A percentile compares a stretch with the other conserved stretches of the same genome.
phyloP scores from a whole-genome alignment of 148 eudicot species.

The Persicaria maculosa region DNA sequence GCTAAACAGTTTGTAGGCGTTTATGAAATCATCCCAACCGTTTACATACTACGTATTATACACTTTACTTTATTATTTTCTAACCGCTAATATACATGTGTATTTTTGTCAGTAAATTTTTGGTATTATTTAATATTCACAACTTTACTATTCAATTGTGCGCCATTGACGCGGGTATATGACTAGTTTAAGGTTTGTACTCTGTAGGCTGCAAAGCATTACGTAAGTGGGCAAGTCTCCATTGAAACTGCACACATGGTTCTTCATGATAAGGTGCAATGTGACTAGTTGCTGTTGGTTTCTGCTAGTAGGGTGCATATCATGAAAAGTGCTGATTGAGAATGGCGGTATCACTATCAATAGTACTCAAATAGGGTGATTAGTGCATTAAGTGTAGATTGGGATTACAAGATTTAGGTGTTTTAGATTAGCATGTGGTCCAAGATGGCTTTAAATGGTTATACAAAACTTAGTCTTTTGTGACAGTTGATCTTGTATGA shows the following conservation, averaged over 20 bases:
- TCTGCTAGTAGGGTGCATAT: neutral
- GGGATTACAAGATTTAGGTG: neutral
- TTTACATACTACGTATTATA: too few species aligned
- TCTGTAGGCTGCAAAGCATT: conserved; percentile 67
- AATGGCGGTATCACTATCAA: neutral
- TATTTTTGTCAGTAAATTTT: too few species aligned
- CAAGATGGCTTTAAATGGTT: neutral
- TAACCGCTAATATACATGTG: too few species aligned
- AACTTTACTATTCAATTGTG: too few species aligned
- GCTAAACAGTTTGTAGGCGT: too few species aligned
- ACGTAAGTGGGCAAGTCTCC: conserved; percentile 73
- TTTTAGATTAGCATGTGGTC: neutral
- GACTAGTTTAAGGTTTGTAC: too few species aligned
- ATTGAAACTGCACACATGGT: conserved; percentile 62
- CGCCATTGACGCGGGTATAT: too few species aligned
- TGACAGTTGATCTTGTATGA: too few species aligned
- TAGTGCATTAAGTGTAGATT: neutral
- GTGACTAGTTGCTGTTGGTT: conserved; percentile 19
- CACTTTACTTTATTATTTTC: too few species aligned
- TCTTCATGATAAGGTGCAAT: conserved; percentile 53
- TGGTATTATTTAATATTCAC: too few species aligned
- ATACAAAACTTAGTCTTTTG: neutral
- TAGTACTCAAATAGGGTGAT: neutral
- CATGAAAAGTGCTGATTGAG: neutral
- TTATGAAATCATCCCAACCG: too few species aligned